phyloP scores from a whole-genome alignment of 2,329 filamentous ascomycete genomes.

The Akanthomyces lecanii region DNA sequence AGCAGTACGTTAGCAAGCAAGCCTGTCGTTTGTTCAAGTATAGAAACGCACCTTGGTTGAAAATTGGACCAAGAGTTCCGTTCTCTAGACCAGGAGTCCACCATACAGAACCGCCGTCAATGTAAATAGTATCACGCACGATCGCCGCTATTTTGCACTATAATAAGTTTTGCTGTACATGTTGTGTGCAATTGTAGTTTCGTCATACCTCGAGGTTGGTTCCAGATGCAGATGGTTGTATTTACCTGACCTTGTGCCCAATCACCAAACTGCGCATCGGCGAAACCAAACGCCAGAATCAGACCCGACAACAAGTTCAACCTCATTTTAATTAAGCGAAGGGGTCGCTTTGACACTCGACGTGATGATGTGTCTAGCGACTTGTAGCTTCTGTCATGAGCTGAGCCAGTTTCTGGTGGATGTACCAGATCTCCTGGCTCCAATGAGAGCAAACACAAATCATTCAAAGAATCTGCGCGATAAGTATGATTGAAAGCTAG shows the following conservation, averaged over 20 bases:
- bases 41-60: slow-evolving; percentile 36
- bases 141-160: slow-evolving; percentile 43
- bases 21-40: slow-evolving; percentile 7
- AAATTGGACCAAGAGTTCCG: slow-evolving; percentile 31
- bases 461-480: neutral
- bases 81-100: slow-evolving; percentile 50
- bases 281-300: neutral
- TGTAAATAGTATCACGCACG: slow-evolving; percentile 58
- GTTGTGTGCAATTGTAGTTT: neutral
- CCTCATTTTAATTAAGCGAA: neutral
- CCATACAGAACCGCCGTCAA: slow-evolving; percentile 57
- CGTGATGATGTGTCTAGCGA: neutral
- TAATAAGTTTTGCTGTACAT: neutral
- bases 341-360: neutral
- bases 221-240: slow-evolving; percentile 58
- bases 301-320: neutral
- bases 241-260: slow-evolving; percentile 53
- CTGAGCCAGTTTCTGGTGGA: neutral
- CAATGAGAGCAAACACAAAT: neutral
- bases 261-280: slow-evolving; percentile 39
- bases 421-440: neutral
- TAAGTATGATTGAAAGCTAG: too few species aligned
- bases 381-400: neutral
- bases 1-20: neutral
- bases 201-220: slow-evolving; percentile 38